phyloP scores from a whole-genome alignment of 176 grass and related monocot species.

The Thinopyrum elongatum region DNA sequence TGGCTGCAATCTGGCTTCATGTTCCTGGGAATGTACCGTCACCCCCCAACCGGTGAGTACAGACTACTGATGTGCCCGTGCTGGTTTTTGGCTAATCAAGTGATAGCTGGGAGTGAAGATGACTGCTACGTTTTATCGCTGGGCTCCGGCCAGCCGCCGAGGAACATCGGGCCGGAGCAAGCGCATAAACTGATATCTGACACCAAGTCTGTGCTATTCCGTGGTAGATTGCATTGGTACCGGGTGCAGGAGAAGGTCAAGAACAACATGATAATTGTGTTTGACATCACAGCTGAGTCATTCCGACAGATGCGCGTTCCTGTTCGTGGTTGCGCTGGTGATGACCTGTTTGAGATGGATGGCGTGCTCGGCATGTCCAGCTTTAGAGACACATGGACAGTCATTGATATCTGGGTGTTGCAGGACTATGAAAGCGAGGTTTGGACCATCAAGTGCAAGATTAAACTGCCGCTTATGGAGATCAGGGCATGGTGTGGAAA shows the following conservation, averaged over 20 bases:
- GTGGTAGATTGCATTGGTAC: not conserved
- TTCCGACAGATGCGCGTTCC: not conserved
- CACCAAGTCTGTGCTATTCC: not conserved
- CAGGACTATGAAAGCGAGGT: not conserved
- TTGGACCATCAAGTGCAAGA: not conserved
- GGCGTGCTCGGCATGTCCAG: not conserved
- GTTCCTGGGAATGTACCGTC: not conserved
- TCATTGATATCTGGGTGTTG: not conserved
- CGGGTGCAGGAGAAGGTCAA: not conserved
- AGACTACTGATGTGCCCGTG: not conserved
- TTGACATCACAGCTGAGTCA: not conserved
- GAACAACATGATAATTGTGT: not conserved
- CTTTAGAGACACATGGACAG: too few species aligned
- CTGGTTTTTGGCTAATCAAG: too few species aligned
- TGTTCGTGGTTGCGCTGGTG: not conserved
- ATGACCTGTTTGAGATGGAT: not conserved
- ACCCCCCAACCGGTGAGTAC: not conserved
- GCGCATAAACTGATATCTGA: too few species aligned
- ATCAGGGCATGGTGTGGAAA: not conserved
- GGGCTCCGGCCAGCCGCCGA: not conserved
- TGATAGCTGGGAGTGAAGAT: not conserved
- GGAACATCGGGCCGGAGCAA: not conserved
- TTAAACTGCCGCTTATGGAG: not conserved
- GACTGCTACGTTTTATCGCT: not conserved
- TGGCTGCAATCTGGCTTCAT: not conserved